Base-by-base conservation (phyloP, 768 basidiomycete genomes). In the Candolleomyces aberdarensis region DNA sequence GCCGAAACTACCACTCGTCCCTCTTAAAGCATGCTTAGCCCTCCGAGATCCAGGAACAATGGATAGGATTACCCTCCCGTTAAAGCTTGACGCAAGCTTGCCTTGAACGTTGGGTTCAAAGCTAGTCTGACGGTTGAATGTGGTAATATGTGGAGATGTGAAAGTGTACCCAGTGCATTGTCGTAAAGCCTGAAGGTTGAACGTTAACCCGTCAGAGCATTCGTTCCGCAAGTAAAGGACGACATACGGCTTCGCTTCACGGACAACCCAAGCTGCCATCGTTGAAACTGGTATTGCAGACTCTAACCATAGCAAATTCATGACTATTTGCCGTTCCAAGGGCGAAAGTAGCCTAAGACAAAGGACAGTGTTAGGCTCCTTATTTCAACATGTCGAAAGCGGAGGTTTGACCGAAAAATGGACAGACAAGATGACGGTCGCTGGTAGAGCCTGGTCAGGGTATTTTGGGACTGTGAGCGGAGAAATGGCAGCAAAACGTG, bases 261-360 rank as follows among this genome's bases (percentile, higher is more conserved):
- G 83, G 32, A 84, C 79, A 22, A 93, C 87, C 91, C 93, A 93
- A 17, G 85, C 83, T 5, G 80, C 75, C 85, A 94, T 87, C 0
- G 86, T 89, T 15, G 81, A 77, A n/a, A 78, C 72, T 1, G 83
- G 77, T 54, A 94, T 85, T 4, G 87, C 75, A 22, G 85, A 82
- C 68, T 96, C 95, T 31, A 95, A 80, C 94, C 95, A 97, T 8
- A 96, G 78, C 57, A 94, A 70, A 70, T 88, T 92, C 87, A 96
- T 90, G 36, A 94, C 83, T 29, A 96, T 77, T 69, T 96, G 94
- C 58, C 92, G 81, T 68, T 94, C 90, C 20, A 95, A 70, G 19
- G 91, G 85, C 2, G 84, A 85, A 41, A 97, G 74, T 26, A 96
- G 77, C 57, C 93, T 94, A 69, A 63, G 58, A 56, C 57, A 52